Conservation (phyloP, 1,284 basidiomycete genomes). For the Cryptococcus hybrid region DNA sequence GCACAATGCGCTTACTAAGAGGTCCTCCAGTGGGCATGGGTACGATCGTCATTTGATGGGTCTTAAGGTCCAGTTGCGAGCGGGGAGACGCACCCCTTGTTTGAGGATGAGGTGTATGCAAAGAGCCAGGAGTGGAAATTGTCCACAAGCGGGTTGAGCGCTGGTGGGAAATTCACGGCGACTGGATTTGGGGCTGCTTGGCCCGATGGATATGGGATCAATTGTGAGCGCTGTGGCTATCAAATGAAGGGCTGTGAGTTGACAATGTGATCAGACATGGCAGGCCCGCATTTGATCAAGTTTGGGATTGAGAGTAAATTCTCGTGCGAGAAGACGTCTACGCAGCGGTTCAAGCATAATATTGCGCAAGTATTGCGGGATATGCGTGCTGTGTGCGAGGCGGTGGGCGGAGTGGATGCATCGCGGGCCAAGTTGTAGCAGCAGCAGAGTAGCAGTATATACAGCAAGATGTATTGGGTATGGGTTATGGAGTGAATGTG, state of each 20-base stretch:
- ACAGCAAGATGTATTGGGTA: background rate
- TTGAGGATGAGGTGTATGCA: slow-evolving; percentile 75
- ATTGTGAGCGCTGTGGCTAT: slow-evolving; percentile 61
- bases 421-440: too few relatives aligned
- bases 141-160: slow-evolving; percentile 86
- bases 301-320: slow-evolving; percentile 94
- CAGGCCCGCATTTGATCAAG: slow-evolving; percentile 76
- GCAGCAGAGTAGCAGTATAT: too few relatives aligned
- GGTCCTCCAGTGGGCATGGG: slow-evolving; percentile 78
- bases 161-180: slow-evolving; percentile 82
- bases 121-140: slow-evolving; percentile 84
- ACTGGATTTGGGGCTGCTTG: slow-evolving; percentile 84
- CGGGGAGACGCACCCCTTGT: slow-evolving; percentile 56
- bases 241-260: background rate
- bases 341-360: slow-evolving; percentile 64
- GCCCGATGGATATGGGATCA: slow-evolving; percentile 86
- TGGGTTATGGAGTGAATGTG: background rate
- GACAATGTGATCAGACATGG: slow-evolving; percentile 63
- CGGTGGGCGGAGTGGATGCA: background rate
- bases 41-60: slow-evolving; percentile 92
- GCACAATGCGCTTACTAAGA: slow-evolving; percentile 73
- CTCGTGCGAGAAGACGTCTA: slow-evolving; percentile 69
- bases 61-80: slow-evolving; percentile 64
- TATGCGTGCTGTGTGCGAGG: slow-evolving; percentile 63
- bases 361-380: slow-evolving; percentile 69